Base-by-base conservation (phyloP, 2,329 filamentous ascomycete species). In the Xylaria sp. region DNA sequence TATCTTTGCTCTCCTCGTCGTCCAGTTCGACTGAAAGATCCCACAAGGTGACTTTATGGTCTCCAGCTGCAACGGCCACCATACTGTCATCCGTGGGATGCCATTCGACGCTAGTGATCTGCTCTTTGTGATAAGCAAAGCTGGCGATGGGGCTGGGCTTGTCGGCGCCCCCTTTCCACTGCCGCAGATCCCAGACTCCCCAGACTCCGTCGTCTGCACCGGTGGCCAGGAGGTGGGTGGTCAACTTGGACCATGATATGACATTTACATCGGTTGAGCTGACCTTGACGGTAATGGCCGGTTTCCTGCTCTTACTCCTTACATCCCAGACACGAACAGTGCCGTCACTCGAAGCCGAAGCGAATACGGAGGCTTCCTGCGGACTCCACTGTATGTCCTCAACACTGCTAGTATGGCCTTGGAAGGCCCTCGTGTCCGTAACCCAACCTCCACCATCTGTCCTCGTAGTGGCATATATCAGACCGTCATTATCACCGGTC, bases 311-410 rank as follows among this genome's bases (percentile, higher is more conserved):
- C 86, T 98, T 98, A 80, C 92, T 94, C 62, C 96, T 90, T 23
- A 96, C 89, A 78, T 99, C 96, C 94, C 96, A 99, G 70, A 99
- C 90, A 80, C 96, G 95, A 72, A 99, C 91, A 10, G 93, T 97
- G 76, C 96, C 95, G 81, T 99, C 96, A 79, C 91, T 94, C 66
- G 94, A 97, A 3, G 93, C 94, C 0, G 95, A 98, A 0, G 96
- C 92, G 78, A 99, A 99, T 34, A 98, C 96, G 70, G 94, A 94
- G 72, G 90, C 90, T 83, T 99, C 96, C 20, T 91, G 93, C 0
- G 96, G 96, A 61, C 93, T 97, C 96, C 96, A 99, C 81, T 98
- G 95, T 32, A 99, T 85, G 79, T 99, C 96, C 84, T 99, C 96
- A 18, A 99, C 90, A 61, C 92, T 95, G 78, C 90, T 89, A 9